Base-by-base conservation (phyloP, 768 basidiomycete genomes). In the Hypholoma fasciculare region DNA sequence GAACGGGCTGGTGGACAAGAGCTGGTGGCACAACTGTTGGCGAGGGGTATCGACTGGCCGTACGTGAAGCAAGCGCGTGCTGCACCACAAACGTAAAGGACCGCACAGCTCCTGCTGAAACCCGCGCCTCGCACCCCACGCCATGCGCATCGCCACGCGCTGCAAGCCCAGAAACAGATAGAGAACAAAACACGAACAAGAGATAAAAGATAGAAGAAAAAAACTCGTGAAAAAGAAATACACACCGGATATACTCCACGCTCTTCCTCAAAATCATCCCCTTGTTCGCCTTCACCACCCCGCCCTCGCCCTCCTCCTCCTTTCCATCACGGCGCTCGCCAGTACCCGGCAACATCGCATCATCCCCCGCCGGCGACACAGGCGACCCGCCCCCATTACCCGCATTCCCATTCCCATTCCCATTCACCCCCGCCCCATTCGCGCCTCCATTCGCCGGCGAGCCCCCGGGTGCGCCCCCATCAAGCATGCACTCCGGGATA, bases 201-300 rank as follows among this genome's bases (percentile, higher is more conserved):
- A 6, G 13, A 42, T 8, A 42, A 42, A 17, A 17, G 7, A 7
- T 9, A 37, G 5, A 20, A 59, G 58, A 42, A 50, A 27, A 42
- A 2, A n/a, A n/a, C n/a, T n/a, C n/a, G n/a, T n/a, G n/a, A n/a
- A n/a, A n/a, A n/a, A n/a, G n/a, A n/a, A 9, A 20, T 38, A 71
- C 72, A 2, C 48, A 81, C 76, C 79, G 63, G 30, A 89, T 88
- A 65, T 89, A 88, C 65, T 89, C 87, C 2, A 90, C 87, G 55
- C 86, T 88, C 81, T 92, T 96, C 63, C 91, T 72, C 46, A 96
- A 73, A 43, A 96, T 94, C 87, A 96, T 92, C 36, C 94, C 94
- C 79, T 96, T 96, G 75, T 96, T 96, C 26, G 94, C 94, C 69
- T 96, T 96, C 53, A 92, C 88, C 30, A 81, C 78, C 17, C 71